Evolutionary conservation across 805 yeast species (phyloP), one percentile per base, ranked within the genome.

Genomic region (Saturnispora saitoi): DNA sequence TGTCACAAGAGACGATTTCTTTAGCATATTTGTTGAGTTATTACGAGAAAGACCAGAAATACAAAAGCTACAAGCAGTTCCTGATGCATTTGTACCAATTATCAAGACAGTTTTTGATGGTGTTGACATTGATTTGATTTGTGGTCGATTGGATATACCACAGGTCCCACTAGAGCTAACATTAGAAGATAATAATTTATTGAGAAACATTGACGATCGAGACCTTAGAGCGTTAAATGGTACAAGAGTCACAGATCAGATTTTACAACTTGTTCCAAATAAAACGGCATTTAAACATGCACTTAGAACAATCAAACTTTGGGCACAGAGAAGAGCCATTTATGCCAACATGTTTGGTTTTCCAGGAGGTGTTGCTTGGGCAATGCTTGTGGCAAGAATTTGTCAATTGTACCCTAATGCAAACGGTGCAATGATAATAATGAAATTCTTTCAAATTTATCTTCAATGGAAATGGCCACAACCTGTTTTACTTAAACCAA

Each of bases 281-380:
- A 90, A 93, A 15, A 83, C 87, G 17, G 95, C 87, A 2, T 93
- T 93, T 72, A 86, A 88, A 61, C 90, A 89, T 57, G 96, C 97
- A 1, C 70, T 93, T 50, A 72, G 99, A 54, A 90, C 95, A 14
- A 86, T 93, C 54, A 93, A 93, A 65, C 72, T 93, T 59, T 93
- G 99, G 99, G 99, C 99, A 0, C 91, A 89, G 62, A 79, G 89
- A 59, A 75, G 98, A 45, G 98, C 96, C 0, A 78, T 93, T 14
- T 93, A 93, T 67, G 97, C 87, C 6, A 93, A 93, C 61, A 84
- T 93, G 41, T 87, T 84, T 75, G 99, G 99, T 0, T 93, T 91
- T 67, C 99, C 98, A 1, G 99, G 99, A 60, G 99, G 99, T 66
- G 99, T 93, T 43, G 99, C 99, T 1, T 93, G 99, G 99, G 99